phyloP scores from a whole-genome alignment of 2,329 filamentous ascomycete species.

The Endothia cerciana region DNA sequence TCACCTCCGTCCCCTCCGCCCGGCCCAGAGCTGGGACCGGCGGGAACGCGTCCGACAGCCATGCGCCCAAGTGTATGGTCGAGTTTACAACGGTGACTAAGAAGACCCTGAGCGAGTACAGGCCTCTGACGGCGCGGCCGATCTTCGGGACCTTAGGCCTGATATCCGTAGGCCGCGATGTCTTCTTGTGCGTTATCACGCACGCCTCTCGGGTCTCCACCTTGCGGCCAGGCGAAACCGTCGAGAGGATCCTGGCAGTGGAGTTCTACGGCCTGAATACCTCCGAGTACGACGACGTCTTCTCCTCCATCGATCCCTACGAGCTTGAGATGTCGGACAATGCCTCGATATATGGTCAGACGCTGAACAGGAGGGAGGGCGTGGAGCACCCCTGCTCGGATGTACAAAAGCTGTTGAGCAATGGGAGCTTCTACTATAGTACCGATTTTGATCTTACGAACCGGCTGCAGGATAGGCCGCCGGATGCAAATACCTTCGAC shows the following conservation, averaged over 20 bases:
- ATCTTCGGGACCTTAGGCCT: slow-evolving; percentile 87
- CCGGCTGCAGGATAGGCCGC: slow-evolving; percentile 81
- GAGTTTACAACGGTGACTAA: slow-evolving; percentile 73
- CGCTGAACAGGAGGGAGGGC: slow-evolving; percentile 68
- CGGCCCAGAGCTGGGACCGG: slow-evolving; percentile 44
- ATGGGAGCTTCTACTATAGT: slow-evolving; percentile 97
- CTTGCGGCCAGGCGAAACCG: slow-evolving; percentile 83
- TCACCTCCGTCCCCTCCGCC: slow-evolving; percentile 54
- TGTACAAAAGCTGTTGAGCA: slow-evolving; percentile 87
- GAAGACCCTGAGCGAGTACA: slow-evolving; percentile 75
- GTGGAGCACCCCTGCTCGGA: slow-evolving; percentile 89
- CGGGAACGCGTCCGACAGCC: slow-evolving; percentile 45
- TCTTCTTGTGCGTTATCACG: slow-evolving; percentile 90
- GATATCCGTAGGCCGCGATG: slow-evolving; percentile 80
- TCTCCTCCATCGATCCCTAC: slow-evolving; percentile 54
- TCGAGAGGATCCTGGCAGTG: slow-evolving; percentile 83
- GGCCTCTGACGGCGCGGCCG: slow-evolving; percentile 71
- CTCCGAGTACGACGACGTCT: slow-evolving; percentile 80
- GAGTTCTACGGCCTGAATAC: slow-evolving; percentile 94
- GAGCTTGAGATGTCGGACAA: slow-evolving; percentile 55
- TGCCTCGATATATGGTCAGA: slow-evolving; percentile 52
- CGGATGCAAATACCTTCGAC: slow-evolving; percentile 78
- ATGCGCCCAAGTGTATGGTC: slow-evolving; percentile 76
- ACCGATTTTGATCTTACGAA: slow-evolving; percentile 98
- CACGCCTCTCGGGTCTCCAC: slow-evolving; percentile 78